Base-by-base conservation (phyloP, 257 asterid species). In the Plantago ovata region DNA sequence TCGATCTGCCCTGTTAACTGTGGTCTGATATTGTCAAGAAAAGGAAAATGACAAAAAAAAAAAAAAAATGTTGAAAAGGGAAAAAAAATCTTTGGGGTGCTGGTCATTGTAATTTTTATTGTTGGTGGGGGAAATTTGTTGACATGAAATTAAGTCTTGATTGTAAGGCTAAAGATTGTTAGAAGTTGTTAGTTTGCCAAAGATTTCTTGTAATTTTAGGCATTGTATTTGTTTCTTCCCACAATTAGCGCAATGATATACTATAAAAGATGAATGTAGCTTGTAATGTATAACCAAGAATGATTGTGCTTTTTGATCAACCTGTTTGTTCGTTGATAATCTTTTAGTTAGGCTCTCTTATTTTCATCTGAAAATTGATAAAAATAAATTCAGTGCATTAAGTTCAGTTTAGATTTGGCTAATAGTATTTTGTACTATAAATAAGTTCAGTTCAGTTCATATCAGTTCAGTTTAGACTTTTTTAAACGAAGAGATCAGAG, bases 1-100 rank as follows among this genome's bases (percentile, higher is more conserved):
- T 23, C 84, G 77, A 12, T 65, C 69, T 9, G 65, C 71, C 20
- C 63, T 81, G 23, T 39, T 86, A 48, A 75, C 77, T 7, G 90
- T 82, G 44, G 61, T 68, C 19, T 84, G 77, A 74, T n/a, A n/a
- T 16, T 24, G 9, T n/a, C 10, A 18, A n/a, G 28, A 33, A 39
- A 8, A 36, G 47, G n/a, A 57, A 8, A 3, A 22, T 9, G 49
- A 42, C n/a, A 3, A 21, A 32, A 24, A 13, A 3, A 6, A 6
- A 13, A 16, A 20, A 10, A 18, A 4, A n/a, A n/a, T n/a, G n/a
- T n/a, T n/a, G n/a, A n/a, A n/a, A n/a, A n/a, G n/a, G n/a, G n/a
- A n/a, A n/a, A 7, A 7, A 19, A 38, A 12, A 16, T 16, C 6
- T 12, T 2, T 18, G 53, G n/a, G 18, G 38, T 36, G 13, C 15